A percentile compares a stretch with the other conserved stretches of the same genome.
These are phyloP conservation scores for Cicer arietinum DNA, from an alignment of 306 rosid species.

Conservation along the genomic window DNA sequence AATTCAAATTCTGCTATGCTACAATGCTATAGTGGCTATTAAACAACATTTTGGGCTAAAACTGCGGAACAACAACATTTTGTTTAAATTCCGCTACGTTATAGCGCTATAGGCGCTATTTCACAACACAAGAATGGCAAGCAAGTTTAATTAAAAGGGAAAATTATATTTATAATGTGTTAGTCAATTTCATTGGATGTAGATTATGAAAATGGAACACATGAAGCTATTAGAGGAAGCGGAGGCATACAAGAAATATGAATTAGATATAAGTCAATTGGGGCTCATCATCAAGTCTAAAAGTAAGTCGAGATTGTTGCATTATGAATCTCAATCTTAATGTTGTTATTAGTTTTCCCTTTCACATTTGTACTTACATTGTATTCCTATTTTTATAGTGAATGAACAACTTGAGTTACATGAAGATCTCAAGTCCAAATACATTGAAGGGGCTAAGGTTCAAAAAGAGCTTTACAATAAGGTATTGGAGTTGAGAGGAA, in stretches of 20 bases:
- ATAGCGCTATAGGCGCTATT: too few relatives aligned
- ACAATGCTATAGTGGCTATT: too few relatives aligned
- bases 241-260: constrained; percentile 60
- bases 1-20: too few relatives aligned
- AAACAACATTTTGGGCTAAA: too few relatives aligned
- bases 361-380: not conserved
- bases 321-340: constrained; percentile 20
- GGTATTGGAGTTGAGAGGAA: constrained; percentile 94
- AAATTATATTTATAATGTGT: constrained; percentile 1
- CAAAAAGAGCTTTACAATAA: constrained; percentile 88
- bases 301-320: constrained; percentile 57
- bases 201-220: constrained; percentile 92
- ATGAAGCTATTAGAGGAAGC: constrained; percentile 80
- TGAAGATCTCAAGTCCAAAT: constrained; percentile 73
- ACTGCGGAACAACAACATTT: too few relatives aligned
- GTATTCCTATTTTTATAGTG: constrained; percentile 50
- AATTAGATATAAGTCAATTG: constrained; percentile 63
- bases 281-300: constrained; percentile 58
- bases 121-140: not conserved
- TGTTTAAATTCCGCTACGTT: too few relatives aligned
- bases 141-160: not conserved
- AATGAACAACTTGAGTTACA: constrained; percentile 64
- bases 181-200: constrained; percentile 49
- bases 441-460: constrained; percentile 75
- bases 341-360: not conserved